Base-by-base conservation (phyloP, 495 filamentous ascomycete genomes). In the Neurospora hispaniola region DNA sequence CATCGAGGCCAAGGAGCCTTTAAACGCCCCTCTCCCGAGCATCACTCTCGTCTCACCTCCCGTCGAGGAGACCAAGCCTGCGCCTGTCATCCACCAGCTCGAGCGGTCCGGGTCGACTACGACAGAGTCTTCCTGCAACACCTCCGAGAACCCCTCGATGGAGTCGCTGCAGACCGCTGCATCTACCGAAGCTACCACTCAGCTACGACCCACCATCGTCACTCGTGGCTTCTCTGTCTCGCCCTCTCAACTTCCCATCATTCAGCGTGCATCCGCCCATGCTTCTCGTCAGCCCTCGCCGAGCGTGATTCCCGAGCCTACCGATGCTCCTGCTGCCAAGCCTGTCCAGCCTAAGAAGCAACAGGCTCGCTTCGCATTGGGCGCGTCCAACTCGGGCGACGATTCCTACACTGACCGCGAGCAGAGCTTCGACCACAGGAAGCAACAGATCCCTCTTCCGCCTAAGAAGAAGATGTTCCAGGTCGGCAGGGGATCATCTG, bases 151-250 rank as follows among this genome's bases (percentile, higher is more conserved):
- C 54, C 72, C 78, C 11, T 80, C 81, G 23, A 71, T 76, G 38
- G 72, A 80, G 69, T 79, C 74, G 20, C 69, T 68, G 81, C 81
- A 73, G 84, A 79, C 48, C 77, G 79, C 59, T 78, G 81, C 71
- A 72, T 79, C 42, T 38, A 73, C 69, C 71, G 82, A 76, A 71
- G 31, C 77, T 78, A 16, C 85, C 85, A 70, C 76, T 87, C 76
- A 89, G 54, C 54, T 87, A 78, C 88, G 86, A 42, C 54, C 54
- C 54, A 89, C 90, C 1, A 91, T 92, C 71, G 86, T 98, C 68
- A 89, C 97, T 71, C 90, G 93, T 72, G 96, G 95, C 27, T 99
- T 98, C 81, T 93, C 92, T 0, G 98, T 98, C 80, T 93, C 92
- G 0, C 93, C 92, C 7, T 90, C 91, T 23, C 87, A 90, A 54